A percentile compares a stretch with the other conserved stretches of the same genome.
Evolutionary conservation across 2,329 filamentous ascomycete genomes (phyloP).

Genomic region (Cladosporium sp.): DNA sequence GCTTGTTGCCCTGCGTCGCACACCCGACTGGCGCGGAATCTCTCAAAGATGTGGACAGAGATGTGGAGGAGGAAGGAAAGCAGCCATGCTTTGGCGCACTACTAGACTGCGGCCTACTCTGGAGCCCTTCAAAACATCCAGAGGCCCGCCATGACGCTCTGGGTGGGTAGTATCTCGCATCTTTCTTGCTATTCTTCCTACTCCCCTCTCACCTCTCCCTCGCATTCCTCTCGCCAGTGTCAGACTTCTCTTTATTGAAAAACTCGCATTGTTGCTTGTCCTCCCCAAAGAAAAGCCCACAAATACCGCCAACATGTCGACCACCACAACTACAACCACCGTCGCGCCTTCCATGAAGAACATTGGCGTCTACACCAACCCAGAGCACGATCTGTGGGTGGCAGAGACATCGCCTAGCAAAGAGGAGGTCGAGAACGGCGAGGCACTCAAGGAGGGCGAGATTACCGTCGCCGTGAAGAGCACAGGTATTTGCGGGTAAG

Average conservation of each 20-base stretch:
- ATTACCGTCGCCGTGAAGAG: slow-evolving; percentile 87
- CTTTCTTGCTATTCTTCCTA: background rate
- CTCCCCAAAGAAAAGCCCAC: background rate
- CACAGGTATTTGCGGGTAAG: slow-evolving; percentile 92
- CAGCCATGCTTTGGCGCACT: slow-evolving; percentile 11
- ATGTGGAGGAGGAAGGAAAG: background rate
- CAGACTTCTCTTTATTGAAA: background rate
- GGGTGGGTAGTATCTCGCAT: background rate
- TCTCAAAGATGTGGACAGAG: background rate
- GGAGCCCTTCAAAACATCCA: background rate
- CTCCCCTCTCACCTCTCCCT: background rate
- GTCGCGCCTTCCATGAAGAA: slow-evolving; percentile 70
- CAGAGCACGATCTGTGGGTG: slow-evolving; percentile 87
- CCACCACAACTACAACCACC: slow-evolving; percentile 23
- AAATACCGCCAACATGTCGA: slow-evolving; percentile 6
- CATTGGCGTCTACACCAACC: slow-evolving; percentile 95
- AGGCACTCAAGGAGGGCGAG: slow-evolving; percentile 73
- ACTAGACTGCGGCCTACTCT: background rate
- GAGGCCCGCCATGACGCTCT: background rate
- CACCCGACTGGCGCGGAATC: slow-evolving; percentile 12
- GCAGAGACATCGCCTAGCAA: slow-evolving; percentile 73
- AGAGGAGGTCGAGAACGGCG: slow-evolving; percentile 69
- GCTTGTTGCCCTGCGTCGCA: slow-evolving; percentile 12
- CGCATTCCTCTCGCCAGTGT: background rate
- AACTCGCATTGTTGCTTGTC: background rate